phyloP scores from a whole-genome alignment of 371 early-diverging fungal genomes.

The Apophysomyces elegans region DNA sequence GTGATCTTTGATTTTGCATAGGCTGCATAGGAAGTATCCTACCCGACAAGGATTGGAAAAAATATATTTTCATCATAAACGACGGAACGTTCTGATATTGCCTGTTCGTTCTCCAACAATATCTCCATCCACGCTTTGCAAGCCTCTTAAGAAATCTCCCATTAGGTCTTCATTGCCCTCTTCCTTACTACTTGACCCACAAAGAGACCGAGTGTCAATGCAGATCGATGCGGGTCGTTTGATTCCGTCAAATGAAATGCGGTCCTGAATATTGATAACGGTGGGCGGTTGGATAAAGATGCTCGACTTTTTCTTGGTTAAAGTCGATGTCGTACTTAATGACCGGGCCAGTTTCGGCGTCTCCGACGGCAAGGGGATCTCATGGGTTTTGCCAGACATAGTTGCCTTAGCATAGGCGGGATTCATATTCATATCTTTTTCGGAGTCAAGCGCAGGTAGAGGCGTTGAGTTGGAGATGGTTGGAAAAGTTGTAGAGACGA shows the following conservation, averaged over 20 bases:
- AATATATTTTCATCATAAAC: neutral
- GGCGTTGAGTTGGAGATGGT: slow-evolving; percentile 48
- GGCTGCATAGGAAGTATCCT: too few species aligned
- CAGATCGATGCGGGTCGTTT: slow-evolving; percentile 47
- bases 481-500: slow-evolving; percentile 50
- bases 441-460: slow-evolving; percentile 17
- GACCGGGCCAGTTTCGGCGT: slow-evolving; percentile 32
- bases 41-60: too few species aligned
- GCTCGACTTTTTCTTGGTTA: slow-evolving; percentile 9
- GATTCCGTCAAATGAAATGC: slow-evolving; percentile 26
- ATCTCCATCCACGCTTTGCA: slow-evolving; percentile 46
- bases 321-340: slow-evolving; percentile 23
- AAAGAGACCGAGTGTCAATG: slow-evolving; percentile 41
- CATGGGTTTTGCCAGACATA: neutral
- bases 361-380: slow-evolving; percentile 9
- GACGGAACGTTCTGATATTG: slow-evolving; percentile 31
- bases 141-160: slow-evolving; percentile 50
- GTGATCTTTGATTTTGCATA: too few species aligned
- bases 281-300: slow-evolving; percentile 24
- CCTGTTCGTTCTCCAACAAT: slow-evolving; percentile 50
- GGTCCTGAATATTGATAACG: slow-evolving; percentile 30
- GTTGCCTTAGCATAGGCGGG: neutral
- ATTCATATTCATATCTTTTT: neutral
- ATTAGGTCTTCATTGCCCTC: slow-evolving; percentile 37
- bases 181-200: slow-evolving; percentile 22